Conservation (phyloP, 805 yeast genomes). For the Hanseniaspora lindneri region DNA sequence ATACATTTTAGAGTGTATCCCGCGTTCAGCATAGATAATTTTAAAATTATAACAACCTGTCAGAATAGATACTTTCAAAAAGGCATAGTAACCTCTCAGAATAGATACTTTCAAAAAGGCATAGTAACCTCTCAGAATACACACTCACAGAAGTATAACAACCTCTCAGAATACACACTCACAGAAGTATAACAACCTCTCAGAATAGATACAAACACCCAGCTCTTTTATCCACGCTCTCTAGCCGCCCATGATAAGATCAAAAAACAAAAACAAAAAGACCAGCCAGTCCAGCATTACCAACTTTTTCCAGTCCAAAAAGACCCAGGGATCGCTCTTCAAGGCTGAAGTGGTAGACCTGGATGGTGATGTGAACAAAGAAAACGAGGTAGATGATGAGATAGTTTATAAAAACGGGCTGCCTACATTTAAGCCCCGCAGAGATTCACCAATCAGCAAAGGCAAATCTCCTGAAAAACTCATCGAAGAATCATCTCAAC, state of each 20-base stretch:
- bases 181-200: too few species aligned
- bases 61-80: too few species aligned
- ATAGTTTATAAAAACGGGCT: slow-evolving; percentile 8
- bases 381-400: neutral
- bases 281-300: slow-evolving; percentile 2
- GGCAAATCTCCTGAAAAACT: slow-evolving; percentile 15
- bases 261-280: slow-evolving; percentile 2
- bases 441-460: slow-evolving; percentile 7
- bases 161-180: too few species aligned
- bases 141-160: too few species aligned
- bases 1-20: too few species aligned
- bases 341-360: neutral
- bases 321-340: neutral
- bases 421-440: neutral
- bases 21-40: too few species aligned
- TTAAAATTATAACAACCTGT: too few species aligned
- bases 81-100: too few species aligned
- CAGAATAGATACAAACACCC: too few species aligned
- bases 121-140: too few species aligned
- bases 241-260: slow-evolving; percentile 1
- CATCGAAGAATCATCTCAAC: slow-evolving; percentile 3
- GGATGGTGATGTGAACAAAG: neutral
- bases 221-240: too few species aligned
- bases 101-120: too few species aligned
- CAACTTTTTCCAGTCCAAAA: slow-evolving; percentile 8